Evolutionary conservation across 805 yeast genomes (phyloP), one percentile per base, ranked within the genome.

Genomic region (Myxozyma geophila): DNA sequence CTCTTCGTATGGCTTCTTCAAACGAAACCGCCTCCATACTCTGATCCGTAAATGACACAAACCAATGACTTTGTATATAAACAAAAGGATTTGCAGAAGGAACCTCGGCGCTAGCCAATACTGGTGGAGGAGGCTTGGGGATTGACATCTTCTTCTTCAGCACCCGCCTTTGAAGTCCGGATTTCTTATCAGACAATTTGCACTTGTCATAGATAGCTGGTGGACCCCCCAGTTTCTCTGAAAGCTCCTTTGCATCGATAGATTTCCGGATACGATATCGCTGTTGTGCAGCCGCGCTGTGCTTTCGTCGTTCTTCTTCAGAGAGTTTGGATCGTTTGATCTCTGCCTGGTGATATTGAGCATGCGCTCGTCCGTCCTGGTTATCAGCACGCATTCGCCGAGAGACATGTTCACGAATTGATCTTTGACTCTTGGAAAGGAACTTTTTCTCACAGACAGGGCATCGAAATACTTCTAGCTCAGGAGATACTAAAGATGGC

Each of bases 371-470:
- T 8, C 66, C 66, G 23, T 54, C 62, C 1, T 46, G 40, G 19
- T 36, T 62, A 35, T 58, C 66, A 10, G 59, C 54, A 12, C 53
- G 56, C 66, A 62, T 62, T 46, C 51, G 54, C 7, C 66, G 54
- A 19, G 62, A 37, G 21, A 62, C 66, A 44, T 62, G 66, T 44
- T 62, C 66, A 13, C 66, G 62, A 28, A 62, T 54, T 13, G 66
- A 58, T 19, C 66, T 21, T 7, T 49, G 62, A 17, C 55, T 48
- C 41, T 61, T 61, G n/a, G 60, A 55, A n/a, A 62, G 48, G 50
- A 62, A 62, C 50, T 61, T 61, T 44, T 62, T 62, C 23, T 59
- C 66, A 53, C 66, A 62, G 21, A 62, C 66, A 7, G 66, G 66
- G 35, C 66, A 62, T 15, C 53, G 56, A 44, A 50, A 62, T 10